phyloP scores from a whole-genome alignment of 2,329 filamentous ascomycete genomes.

The Endocalyx cinctus region DNA sequence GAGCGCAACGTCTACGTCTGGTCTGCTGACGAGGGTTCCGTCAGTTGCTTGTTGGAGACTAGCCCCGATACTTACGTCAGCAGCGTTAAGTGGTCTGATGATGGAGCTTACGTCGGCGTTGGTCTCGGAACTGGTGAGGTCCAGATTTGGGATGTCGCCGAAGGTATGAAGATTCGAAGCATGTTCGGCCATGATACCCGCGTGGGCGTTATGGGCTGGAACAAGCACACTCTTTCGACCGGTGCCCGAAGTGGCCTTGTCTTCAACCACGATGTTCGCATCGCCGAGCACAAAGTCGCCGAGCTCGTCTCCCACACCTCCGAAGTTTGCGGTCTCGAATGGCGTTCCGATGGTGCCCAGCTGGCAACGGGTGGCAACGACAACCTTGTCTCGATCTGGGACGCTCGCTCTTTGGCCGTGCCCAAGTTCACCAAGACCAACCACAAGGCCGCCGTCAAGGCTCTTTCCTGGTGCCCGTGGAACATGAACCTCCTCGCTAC shows the following conservation, averaged over 20 bases:
- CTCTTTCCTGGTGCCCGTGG: constrained; percentile 98
- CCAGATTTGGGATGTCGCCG: constrained; percentile 98
- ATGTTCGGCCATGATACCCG: constrained; percentile 98
- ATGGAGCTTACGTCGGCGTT: constrained; percentile 93
- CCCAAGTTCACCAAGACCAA: constrained; percentile 99
- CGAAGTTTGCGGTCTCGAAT: constrained; percentile 96
- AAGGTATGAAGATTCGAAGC: constrained; percentile 91
- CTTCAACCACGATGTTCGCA: constrained; percentile 97
- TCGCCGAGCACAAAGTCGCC: constrained; percentile 96
- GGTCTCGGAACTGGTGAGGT: constrained; percentile 94
- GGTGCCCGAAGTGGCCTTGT: constrained; percentile 92
- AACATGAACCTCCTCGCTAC: constrained; percentile 95
- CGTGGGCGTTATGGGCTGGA: constrained; percentile 98
- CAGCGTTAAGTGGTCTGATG: constrained; percentile 97
- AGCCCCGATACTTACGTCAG: constrained; percentile 90
- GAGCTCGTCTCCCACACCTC: constrained; percentile 96
- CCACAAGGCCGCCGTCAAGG: constrained; percentile 98
- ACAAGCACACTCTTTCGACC: constrained; percentile 94
- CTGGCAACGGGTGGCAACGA: constrained; percentile 97
- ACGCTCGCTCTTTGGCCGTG: constrained; percentile 84
- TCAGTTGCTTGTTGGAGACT: constrained; percentile 85
- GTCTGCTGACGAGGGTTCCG: constrained; percentile 90
- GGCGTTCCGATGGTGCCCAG: constrained; percentile 93
- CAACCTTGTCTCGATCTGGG: constrained; percentile 99
- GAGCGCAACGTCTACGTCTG: constrained; percentile 98